phyloP scores from a whole-genome alignment of 306 rosid genomes.

The Macrotyloma uniflorum region DNA sequence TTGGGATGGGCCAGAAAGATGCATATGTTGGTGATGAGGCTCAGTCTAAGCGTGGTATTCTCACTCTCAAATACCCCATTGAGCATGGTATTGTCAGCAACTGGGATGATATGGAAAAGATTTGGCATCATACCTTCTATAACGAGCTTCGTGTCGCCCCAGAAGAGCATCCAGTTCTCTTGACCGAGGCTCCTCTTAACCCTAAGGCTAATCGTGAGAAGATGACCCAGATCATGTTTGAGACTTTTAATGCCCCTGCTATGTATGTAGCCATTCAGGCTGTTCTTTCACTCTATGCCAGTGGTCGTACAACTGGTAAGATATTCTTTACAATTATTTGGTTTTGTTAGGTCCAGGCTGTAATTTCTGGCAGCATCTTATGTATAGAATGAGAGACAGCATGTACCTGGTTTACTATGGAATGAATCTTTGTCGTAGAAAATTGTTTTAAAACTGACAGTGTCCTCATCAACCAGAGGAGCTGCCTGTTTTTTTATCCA shows the following conservation, averaged over 20 bases:
- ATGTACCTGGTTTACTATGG: not conserved
- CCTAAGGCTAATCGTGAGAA: conserved; percentile 97
- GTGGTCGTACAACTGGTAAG: conserved; percentile 98
- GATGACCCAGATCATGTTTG: conserved; percentile 99
- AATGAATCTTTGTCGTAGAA: no score
- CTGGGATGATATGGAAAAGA: conserved; percentile 53
- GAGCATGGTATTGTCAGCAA: conserved; percentile 91
- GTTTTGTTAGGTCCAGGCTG: no score
- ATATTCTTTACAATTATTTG: not conserved
- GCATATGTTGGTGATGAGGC: conserved; percentile 70
- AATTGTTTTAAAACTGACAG: not conserved
- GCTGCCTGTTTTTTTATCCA: not conserved
- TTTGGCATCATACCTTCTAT: conserved; percentile 66
- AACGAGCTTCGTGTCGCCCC: conserved; percentile 98
- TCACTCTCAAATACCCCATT: conserved; percentile 84
- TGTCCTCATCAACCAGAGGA: conserved; percentile 7
- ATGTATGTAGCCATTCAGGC: conserved; percentile 99
- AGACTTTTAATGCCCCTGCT: conserved; percentile 95
- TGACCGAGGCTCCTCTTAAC: conserved; percentile 95
- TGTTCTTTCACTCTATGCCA: conserved; percentile 91
- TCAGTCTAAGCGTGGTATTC: conserved; percentile 87
- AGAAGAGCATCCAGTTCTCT: conserved; percentile 91
- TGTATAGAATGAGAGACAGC: no score
- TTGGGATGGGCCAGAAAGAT: conserved; percentile 90
- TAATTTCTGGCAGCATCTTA: no score